Evolutionary conservation across 805 yeast species (phyloP), one percentile per base, ranked within the genome.

Genomic region (Kazachstania taianensis): DNA sequence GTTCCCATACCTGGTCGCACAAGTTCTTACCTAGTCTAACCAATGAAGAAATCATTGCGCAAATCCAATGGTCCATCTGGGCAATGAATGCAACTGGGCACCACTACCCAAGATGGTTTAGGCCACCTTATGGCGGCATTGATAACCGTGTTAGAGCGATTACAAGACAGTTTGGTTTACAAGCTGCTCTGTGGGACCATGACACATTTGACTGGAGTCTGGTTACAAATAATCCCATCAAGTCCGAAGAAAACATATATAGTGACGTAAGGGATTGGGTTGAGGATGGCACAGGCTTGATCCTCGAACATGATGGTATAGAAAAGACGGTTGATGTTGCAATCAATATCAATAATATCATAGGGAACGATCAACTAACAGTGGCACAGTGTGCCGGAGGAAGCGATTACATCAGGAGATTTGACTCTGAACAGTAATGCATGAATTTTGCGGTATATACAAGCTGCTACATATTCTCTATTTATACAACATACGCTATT

Each of bases 81-180:
- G 96, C 96, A 5, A 83, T 87, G 86, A 87, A 89, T 62, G 96
- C 96, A 1, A 86, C 96, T 0, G 82, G 84, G 0, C 67, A 77
- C 19, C 87, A 86, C 49, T 54, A 82, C 7, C 98, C 98, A 5
- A 80, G 79, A 50, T 89, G 89, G 82, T 89, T 82, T 57, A 71
- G 98, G 46, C 98, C 98, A 0, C 98, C 98, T 1, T 89, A 84
- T 53, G 98, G 97, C 1, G 96, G 94, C 0, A 68, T 84, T 23
- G 98, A 89, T 61, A 79, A 86, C 54, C 65, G 97, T 36, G 81
- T 89, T 1, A 65, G 97, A 39, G 62, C 77, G 2, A 82, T 89
- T 37, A 71, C 84, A 12, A 65, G 87, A 36, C 82, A 79, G 58
- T 81, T 89, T 57, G 95, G 96, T 0, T 71, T 89, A 69, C 85